Evolutionary conservation across 768 basidiomycete genomes (phyloP).

Genomic region (Lactifluus subvellereus): DNA sequence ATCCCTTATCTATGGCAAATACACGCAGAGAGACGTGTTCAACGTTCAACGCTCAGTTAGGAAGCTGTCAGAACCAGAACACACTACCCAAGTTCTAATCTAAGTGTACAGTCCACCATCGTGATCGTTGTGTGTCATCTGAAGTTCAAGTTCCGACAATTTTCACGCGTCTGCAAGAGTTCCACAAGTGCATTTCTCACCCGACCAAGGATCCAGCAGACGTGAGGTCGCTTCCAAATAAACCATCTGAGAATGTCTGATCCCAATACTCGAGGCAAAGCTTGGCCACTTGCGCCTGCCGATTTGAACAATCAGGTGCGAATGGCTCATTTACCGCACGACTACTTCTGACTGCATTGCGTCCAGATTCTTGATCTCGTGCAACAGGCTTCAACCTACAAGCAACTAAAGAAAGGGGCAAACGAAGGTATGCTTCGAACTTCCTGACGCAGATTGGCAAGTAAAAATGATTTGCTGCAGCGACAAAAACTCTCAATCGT

Average conservation of each 20-base stretch:
- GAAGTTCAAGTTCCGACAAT: slow-evolving; percentile 7
- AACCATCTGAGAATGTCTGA: slow-evolving; percentile 49
- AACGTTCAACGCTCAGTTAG: background rate
- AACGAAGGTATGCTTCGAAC: slow-evolving; percentile 73
- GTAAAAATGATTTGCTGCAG: slow-evolving; percentile 35
- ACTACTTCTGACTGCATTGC: slow-evolving; percentile 1
- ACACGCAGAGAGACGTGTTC: background rate
- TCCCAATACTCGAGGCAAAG: slow-evolving; percentile 54
- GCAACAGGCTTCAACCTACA: slow-evolving; percentile 94
- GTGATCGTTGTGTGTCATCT: too few species aligned
- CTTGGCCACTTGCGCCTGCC: slow-evolving; percentile 84
- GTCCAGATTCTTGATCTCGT: slow-evolving; percentile 88
- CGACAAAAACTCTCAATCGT: slow-evolving; percentile 97
- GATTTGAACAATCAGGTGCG: slow-evolving; percentile 83
- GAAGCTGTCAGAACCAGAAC: too few species aligned
- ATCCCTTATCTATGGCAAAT: background rate
- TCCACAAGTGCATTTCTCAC: background rate
- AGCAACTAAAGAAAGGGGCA: slow-evolving; percentile 97
- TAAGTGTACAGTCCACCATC: too few species aligned
- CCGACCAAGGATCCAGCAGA: slow-evolving; percentile 78
- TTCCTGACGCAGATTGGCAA: background rate
- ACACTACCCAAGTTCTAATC: too few species aligned
- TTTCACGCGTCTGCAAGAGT: background rate
- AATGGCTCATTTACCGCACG: slow-evolving; percentile 4
- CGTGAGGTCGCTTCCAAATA: slow-evolving; percentile 64